These are phyloP conservation scores for Neurospora sp. DNA, from an alignment of 2,329 filamentous ascomycete genomes.

Conservation along the genomic window DNA sequence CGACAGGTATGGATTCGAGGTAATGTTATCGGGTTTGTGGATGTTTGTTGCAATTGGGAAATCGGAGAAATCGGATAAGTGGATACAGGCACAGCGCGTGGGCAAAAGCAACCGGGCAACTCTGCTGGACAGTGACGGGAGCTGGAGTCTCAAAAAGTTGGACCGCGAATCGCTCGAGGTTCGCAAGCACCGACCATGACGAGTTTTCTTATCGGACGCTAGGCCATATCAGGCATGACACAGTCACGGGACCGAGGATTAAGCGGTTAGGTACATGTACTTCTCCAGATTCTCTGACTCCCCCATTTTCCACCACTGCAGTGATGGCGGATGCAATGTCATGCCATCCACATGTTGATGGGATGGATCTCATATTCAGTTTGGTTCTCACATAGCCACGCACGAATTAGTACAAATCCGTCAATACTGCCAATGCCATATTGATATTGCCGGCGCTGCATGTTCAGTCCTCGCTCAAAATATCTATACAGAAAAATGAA, in stretches of 20 bases:
- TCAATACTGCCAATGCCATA: neutral
- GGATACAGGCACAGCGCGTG: neutral
- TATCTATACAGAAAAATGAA: neutral
- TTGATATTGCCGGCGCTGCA: neutral
- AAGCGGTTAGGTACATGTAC: constrained; percentile 1
- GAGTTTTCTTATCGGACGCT: constrained; percentile 8
- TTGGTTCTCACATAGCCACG: neutral
- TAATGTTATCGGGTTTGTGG: neutral
- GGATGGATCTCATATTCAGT: neutral
- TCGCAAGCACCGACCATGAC: constrained; percentile 10
- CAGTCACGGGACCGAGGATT: constrained; percentile 2
- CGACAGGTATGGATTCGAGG: neutral
- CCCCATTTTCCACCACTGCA: neutral
- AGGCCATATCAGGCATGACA: constrained; percentile 2
- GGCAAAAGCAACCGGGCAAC: neutral
- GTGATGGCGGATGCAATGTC: neutral
- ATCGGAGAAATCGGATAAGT: neutral
- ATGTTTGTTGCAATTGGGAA: neutral
- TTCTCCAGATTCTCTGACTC: neutral
- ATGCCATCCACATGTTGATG: neutral
- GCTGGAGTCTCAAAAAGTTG: neutral
- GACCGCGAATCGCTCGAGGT: neutral
- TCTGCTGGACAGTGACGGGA: neutral
- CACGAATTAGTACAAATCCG: neutral
- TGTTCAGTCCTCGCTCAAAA: neutral